Percentiles rank a stretch among this genome's conserved stretches.
These are phyloP conservation scores for Colletotrichum noveboracense DNA, from an alignment of 2,329 filamentous ascomycete species.

Conservation along the genomic window DNA sequence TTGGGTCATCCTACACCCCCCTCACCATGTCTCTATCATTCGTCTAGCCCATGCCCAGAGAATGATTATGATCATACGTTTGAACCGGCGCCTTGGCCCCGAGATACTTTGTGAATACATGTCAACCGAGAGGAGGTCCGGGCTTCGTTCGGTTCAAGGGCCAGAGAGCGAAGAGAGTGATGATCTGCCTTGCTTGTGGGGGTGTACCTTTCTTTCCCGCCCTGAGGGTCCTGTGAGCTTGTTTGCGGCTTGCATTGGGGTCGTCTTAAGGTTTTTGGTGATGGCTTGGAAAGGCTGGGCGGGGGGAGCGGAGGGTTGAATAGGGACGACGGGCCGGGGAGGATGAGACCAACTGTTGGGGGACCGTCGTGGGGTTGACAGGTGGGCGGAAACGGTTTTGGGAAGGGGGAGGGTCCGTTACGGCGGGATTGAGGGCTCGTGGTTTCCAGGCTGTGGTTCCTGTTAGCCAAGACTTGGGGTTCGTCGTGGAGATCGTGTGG, in stretches of 20 bases:
- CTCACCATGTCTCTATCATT: no score
- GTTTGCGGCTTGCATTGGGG: not conserved
- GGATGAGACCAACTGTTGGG: not conserved
- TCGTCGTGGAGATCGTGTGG: no score
- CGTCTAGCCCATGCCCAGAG: not conserved
- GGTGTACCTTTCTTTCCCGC: not conserved
- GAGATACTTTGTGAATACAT: not conserved
- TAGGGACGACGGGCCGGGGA: not conserved
- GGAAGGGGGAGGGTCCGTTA: not conserved
- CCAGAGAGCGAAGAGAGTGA: not conserved
- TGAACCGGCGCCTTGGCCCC: not conserved
- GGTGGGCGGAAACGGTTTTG: not conserved
- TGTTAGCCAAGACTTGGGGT: no score
- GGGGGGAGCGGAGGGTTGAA: not conserved
- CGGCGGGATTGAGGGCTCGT: not conserved
- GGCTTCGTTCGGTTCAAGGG: not conserved
- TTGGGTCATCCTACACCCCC: not conserved
- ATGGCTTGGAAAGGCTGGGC: not conserved
- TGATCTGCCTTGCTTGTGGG: not conserved
- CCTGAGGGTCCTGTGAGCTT: not conserved
- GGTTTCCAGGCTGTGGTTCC: rapidly evolving
- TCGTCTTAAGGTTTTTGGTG: not conserved
- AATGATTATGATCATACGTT: not conserved
- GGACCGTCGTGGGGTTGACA: not conserved
- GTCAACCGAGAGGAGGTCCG: not conserved